Base-by-base conservation (phyloP, 2,329 filamentous ascomycete genomes). In the Clarireedia sp. region DNA sequence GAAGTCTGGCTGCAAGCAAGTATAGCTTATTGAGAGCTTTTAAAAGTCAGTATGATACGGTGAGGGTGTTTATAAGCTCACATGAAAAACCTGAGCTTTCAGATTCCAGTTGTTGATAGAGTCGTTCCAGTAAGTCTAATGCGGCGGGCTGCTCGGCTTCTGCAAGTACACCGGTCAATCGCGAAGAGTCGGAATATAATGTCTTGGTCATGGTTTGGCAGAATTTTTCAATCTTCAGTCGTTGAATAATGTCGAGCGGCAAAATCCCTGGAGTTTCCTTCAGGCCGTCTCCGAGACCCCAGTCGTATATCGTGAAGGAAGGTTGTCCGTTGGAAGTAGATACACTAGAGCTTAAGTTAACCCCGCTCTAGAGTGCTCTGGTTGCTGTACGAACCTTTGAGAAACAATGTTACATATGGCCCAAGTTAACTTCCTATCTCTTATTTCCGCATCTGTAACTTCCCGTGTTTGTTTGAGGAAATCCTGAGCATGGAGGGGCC, bases 271-370 rank as follows among this genome's bases (percentile, higher is more conserved):
- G 59, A 71, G 74, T 2, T 48, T 62, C 56, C 14, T 71, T 68
- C 40, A 75, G 73, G 46, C 69, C 72, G 4, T 71, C 71, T 16
- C 71, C 73, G 38, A 79, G 72, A 3, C 77, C 85, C 72, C 74
- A 84, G 64, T 79, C 83, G 68, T 78, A 85, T 51, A 76, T 72
- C 37, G 78, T 85, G 59, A 79, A 78, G 16, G 83, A 79, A 17
- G 83, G 83, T 65, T 85, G 81, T 10, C 83, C 83, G 65, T 85
- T 81, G n/a, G 81, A 81, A n/a, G 81, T 86, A 16, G 81, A 81
- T 56, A 86, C 81, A 51, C 79, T 82, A 41, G 4, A 8, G 7
- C 26, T 0, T 7, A 26, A 10, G 8, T 54, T 19, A 49, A 23
- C 43, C 23, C 1, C 16, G 19, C 24, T 33, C 12, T 9, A 7